These are phyloP conservation scores for Fomitopsis serialis DNA, from an alignment of 768 basidiomycete species.

Conservation along the genomic window DNA sequence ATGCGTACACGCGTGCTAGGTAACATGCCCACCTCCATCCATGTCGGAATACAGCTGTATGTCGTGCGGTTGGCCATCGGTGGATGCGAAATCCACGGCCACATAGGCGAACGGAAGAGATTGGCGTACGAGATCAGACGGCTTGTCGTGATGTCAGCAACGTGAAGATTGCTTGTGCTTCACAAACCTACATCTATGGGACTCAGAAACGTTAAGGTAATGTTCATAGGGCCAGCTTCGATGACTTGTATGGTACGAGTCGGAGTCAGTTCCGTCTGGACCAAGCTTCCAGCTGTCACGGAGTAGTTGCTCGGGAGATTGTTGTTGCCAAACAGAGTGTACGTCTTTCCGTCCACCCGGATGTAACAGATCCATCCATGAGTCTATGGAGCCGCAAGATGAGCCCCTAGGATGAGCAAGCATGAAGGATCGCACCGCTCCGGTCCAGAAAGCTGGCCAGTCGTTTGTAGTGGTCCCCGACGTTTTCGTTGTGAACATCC, in stretches of 20 bases:
- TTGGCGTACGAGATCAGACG: constrained; percentile 30
- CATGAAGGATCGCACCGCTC: no score
- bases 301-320: background rate
- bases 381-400: no score
- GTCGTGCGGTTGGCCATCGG: constrained; percentile 27
- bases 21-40: constrained; percentile 26
- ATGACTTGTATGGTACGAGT: constrained; percentile 29
- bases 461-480: no score
- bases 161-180: background rate
- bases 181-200: constrained; percentile 29
- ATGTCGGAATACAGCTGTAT: constrained; percentile 36
- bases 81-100: constrained; percentile 22
- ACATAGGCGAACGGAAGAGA: constrained; percentile 36
- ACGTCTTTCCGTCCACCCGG: constrained; percentile 12
- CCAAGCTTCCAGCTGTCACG: constrained; percentile 7
- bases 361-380: constrained; percentile 15
- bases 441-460: no score
- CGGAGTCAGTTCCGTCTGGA: constrained; percentile 25
- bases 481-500: no score
- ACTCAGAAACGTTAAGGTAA: constrained; percentile 33
- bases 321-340: constrained; percentile 11
- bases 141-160: constrained; percentile 16
- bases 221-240: constrained; percentile 28
- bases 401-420: no score
- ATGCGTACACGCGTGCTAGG: background rate